Percentiles rank a stretch among this genome's conserved stretches.
Evolutionary conservation across 2,329 filamentous ascomycete species (phyloP).

Genomic region (Diaporthe velutina): DNA sequence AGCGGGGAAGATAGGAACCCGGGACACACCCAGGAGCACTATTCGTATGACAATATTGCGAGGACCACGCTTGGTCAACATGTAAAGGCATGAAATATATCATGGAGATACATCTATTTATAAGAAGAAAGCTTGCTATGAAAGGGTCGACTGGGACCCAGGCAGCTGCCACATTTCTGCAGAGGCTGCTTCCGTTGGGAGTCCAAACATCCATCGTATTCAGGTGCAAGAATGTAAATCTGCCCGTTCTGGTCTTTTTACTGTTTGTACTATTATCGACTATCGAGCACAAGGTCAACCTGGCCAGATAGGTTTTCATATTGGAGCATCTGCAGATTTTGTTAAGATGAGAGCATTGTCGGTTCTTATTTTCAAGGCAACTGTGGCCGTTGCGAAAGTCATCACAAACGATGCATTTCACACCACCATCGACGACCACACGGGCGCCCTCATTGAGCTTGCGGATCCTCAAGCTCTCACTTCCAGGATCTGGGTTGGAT

Average conservation of each 20-base stretch:
- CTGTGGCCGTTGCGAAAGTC: not conserved
- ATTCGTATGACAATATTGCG: not conserved
- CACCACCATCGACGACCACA: not conserved
- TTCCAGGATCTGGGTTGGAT: not conserved
- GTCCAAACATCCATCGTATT: not conserved
- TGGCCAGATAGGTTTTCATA: not conserved
- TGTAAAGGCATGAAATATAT: not conserved
- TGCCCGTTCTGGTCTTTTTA: not conserved
- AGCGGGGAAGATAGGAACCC: not conserved
- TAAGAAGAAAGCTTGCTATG: not conserved
- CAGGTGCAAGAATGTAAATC: not conserved
- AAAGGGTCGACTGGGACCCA: not conserved
- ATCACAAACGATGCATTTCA: not conserved
- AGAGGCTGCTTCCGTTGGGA: not conserved
- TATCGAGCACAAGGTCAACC: not conserved
- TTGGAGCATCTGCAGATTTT: not conserved
- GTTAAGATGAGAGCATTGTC: not conserved
- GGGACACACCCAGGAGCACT: not conserved
- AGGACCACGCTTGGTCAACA: not conserved
- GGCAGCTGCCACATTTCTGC: not conserved
- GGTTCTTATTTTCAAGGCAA: not conserved
- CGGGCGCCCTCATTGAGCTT: not conserved
- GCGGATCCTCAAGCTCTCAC: not conserved
- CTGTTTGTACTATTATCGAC: not conserved
- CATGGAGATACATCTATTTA: not conserved